Conservation (phyloP, 75 land plant genomes). For the Gnetum montanum region DNA sequence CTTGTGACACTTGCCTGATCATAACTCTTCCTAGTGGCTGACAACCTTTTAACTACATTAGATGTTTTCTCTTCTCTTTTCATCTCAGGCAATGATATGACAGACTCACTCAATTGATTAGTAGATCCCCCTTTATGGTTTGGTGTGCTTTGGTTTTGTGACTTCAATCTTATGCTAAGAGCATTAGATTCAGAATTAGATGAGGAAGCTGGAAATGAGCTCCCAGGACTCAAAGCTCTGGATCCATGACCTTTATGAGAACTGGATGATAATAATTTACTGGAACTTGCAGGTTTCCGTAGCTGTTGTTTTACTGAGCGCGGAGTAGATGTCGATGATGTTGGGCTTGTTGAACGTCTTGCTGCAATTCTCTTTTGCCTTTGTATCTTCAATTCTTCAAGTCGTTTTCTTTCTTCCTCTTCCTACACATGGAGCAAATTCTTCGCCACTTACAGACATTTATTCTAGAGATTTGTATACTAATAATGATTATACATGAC, state of each 20-base stretch:
- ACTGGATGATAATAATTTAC: conserved; percentile 27
- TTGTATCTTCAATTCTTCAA: conserved; percentile 56
- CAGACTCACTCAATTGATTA: conserved; percentile 58
- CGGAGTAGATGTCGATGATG: conserved; percentile 19
- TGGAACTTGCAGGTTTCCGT: conserved; percentile 15
- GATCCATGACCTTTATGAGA: conserved; percentile 33
- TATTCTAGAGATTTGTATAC: too few species aligned
- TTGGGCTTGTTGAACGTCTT: conserved; percentile 21
- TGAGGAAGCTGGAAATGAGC: conserved; percentile 32
- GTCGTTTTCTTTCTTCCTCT: conserved; percentile 60
- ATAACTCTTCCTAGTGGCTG: conserved; percentile 34
- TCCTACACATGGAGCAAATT: too few species aligned
- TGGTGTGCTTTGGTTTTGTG: conserved; percentile 17
- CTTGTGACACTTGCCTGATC: conserved; percentile 13
- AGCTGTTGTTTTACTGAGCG: conserved; percentile 12
- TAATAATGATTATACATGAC: too few species aligned
- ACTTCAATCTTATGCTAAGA: conserved; percentile 13
- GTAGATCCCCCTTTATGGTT: conserved; percentile 17
- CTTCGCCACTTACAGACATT: too few species aligned
- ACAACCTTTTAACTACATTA: conserved; percentile 37
- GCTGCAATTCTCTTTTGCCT: conserved; percentile 81
- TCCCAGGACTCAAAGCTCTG: conserved; percentile 46
- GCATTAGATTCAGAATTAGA: conserved; percentile 15
- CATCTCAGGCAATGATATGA: conserved; percentile 61
- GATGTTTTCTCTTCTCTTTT: conserved; percentile 54